Percentiles rank a stretch among this genome's conserved stretches.
Conservation (phyloP, 2,329 filamentous ascomycete species). For the Onygena corvina region DNA sequence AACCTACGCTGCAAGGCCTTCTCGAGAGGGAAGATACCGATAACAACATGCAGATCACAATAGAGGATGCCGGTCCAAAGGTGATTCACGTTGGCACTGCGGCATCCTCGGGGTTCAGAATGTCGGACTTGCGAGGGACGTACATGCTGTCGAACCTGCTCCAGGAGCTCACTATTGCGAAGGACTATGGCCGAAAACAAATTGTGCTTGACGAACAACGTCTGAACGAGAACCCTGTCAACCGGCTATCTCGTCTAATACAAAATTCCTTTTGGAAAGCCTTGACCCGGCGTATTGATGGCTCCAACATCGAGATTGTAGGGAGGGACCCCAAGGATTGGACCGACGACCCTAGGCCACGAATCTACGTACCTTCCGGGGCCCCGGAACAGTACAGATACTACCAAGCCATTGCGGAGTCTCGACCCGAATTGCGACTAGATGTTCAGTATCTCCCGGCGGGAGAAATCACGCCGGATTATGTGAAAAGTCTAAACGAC, state of each 20-base stretch:
- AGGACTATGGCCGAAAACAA: constrained; percentile 78
- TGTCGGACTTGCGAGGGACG: constrained; percentile 83
- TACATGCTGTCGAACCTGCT: constrained; percentile 96
- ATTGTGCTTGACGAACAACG: constrained; percentile 85
- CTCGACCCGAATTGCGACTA: constrained; percentile 69
- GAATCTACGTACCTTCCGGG: constrained; percentile 79
- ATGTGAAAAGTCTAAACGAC: constrained; percentile 70
- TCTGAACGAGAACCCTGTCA: constrained; percentile 89
- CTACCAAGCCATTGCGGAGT: constrained; percentile 66
- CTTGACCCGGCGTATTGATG: constrained; percentile 80
- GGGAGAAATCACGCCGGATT: constrained; percentile 60
- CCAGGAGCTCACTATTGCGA: constrained; percentile 84
- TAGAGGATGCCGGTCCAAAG: constrained; percentile 90
- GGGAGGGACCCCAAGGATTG: constrained; percentile 90
- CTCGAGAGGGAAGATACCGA: constrained; percentile 84
- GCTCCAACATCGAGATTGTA: constrained; percentile 63
- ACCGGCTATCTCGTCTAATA: constrained; percentile 74
- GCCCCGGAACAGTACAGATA: constrained; percentile 83
- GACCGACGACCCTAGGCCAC: constrained; percentile 75
- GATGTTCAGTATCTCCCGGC: constrained; percentile 68
- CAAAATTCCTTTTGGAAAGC: constrained; percentile 86
- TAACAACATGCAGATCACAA: constrained; percentile 90
- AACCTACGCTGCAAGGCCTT: constrained; percentile 66
- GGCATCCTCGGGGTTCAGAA: constrained; percentile 72
- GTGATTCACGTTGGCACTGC: constrained; percentile 74